Percentiles rank a stretch among this genome's conserved stretches.
Conservation (phyloP, 2,329 filamentous ascomycete genomes). For the Colletotrichum horii region DNA sequence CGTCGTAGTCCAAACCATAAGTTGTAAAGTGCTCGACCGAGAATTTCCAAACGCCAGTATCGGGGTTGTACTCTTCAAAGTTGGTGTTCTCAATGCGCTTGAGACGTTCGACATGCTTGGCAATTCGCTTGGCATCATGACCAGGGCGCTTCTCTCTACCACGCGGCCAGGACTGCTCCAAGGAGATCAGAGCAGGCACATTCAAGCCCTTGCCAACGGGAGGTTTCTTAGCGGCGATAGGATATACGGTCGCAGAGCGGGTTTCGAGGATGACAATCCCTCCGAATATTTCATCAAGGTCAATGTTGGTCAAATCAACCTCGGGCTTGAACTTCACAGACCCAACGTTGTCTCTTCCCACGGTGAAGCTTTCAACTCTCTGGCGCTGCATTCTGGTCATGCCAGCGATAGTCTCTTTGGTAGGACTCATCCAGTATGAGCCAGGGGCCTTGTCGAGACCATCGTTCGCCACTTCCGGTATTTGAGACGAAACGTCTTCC, state of each 20-base stretch:
- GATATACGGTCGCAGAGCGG: constrained; percentile 89
- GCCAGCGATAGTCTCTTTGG: constrained; percentile 73
- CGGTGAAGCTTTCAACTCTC: constrained; percentile 75
- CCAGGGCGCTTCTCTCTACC: constrained; percentile 60
- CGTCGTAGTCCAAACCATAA: constrained; percentile 86
- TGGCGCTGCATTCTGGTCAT: constrained; percentile 83
- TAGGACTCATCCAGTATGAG: constrained; percentile 86
- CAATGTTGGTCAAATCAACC: constrained; percentile 81
- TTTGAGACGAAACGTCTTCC: constrained; percentile 51
- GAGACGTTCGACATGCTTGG: constrained; percentile 84
- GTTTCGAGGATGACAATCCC: constrained; percentile 77
- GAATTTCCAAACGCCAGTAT: constrained; percentile 89
- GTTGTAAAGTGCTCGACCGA: constrained; percentile 96
- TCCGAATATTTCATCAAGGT: constrained; percentile 80
- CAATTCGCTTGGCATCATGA: constrained; percentile 66
- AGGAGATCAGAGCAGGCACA: constrained; percentile 83
- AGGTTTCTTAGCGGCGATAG: constrained; percentile 77
- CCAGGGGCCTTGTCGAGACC: constrained; percentile 63
- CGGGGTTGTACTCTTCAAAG: constrained; percentile 79
- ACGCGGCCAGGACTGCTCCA: constrained; percentile 93
- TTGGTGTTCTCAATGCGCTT: constrained; percentile 80
- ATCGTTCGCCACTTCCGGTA: constrained; percentile 28
- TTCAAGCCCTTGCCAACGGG: constrained; percentile 87
- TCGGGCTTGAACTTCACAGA: constrained; percentile 80
- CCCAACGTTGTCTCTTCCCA: constrained; percentile 84